Conservation (phyloP, 768 basidiomycete genomes). For the Dacryopinax primogenitus region DNA sequence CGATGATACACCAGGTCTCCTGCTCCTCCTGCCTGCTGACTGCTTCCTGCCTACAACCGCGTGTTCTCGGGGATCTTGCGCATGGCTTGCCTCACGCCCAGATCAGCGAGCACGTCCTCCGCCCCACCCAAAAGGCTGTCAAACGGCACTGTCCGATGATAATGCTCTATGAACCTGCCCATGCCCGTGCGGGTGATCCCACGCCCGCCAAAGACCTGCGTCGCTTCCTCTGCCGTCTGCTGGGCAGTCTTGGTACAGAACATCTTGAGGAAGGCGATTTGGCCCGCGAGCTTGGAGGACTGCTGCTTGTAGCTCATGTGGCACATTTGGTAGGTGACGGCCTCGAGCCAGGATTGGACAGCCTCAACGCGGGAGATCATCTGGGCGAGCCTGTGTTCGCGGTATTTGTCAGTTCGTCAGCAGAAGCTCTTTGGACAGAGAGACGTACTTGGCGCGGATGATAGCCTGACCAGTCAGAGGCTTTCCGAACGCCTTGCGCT, state of each 20-base stretch:
- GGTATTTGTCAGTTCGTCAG: not conserved
- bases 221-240: constrained; percentile 65
- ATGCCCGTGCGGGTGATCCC: constrained; percentile 73
- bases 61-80: constrained; percentile 50
- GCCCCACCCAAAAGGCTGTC: constrained; percentile 51
- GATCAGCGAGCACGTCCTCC: constrained; percentile 50
- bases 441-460: constrained; percentile 55
- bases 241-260: constrained; percentile 62
- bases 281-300: constrained; percentile 55
- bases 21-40: not conserved
- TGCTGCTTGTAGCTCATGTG: constrained; percentile 75
- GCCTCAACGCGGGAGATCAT: constrained; percentile 83
- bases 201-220: constrained; percentile 71
- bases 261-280: constrained; percentile 71
- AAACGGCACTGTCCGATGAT: constrained; percentile 12
- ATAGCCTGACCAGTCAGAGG: constrained; percentile 68
- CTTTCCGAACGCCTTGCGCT: constrained; percentile 86
- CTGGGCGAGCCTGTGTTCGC: constrained; percentile 38
- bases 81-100: constrained; percentile 72
- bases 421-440: not conserved
- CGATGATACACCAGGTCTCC: not conserved
- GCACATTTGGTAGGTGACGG: constrained; percentile 75
- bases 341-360: constrained; percentile 77
- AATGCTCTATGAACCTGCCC: constrained; percentile 62
- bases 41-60: constrained; percentile 29